phyloP scores from a whole-genome alignment of 73 alveolate species.

The Effrenium voratum region DNA sequence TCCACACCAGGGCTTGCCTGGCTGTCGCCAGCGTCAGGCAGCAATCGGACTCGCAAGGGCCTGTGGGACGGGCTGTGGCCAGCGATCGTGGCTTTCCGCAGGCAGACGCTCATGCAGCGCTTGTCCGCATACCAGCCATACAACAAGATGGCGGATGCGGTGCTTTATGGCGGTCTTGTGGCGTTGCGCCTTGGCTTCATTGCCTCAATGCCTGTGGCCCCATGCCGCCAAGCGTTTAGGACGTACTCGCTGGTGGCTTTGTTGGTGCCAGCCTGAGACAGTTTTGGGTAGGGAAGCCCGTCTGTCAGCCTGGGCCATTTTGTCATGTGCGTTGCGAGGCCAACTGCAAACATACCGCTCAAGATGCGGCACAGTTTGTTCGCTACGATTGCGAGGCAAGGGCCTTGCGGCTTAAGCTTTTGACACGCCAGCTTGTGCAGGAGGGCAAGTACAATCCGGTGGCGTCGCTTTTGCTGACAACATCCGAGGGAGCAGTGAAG shows the following conservation, averaged over 20 bases:
- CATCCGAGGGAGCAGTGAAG: slow-evolving; percentile 92
- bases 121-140: slow-evolving; percentile 42
- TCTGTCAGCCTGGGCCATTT: background rate
- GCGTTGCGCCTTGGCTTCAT: slow-evolving; percentile 36
- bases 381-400: slow-evolving; percentile 83
- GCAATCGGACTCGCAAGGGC: background rate
- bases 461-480: slow-evolving; percentile 71
- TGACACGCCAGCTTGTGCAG: background rate
- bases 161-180: slow-evolving; percentile 75
- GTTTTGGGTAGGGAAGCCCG: too few relatives aligned
- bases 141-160: slow-evolving; percentile 91
- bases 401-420: too few relatives aligned
- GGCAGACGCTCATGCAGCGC: slow-evolving; percentile 72
- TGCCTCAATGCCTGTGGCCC: background rate
- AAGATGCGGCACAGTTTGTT: slow-evolving; percentile 79
- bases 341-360: slow-evolving; percentile 88
- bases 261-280: background rate
- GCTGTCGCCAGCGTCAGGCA: slow-evolving; percentile 80
- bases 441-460: slow-evolving; percentile 89
- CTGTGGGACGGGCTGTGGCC: too few relatives aligned
- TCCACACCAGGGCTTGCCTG: slow-evolving; percentile 76
- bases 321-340: slow-evolving; percentile 27
- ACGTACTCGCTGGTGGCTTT: slow-evolving; percentile 81
- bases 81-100: background rate
- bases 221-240: background rate